A percentile compares a stretch with the other conserved stretches of the same genome.
phyloP scores from a whole-genome alignment of 202 grass and related monocot genomes.

The Zizania palustris region DNA sequence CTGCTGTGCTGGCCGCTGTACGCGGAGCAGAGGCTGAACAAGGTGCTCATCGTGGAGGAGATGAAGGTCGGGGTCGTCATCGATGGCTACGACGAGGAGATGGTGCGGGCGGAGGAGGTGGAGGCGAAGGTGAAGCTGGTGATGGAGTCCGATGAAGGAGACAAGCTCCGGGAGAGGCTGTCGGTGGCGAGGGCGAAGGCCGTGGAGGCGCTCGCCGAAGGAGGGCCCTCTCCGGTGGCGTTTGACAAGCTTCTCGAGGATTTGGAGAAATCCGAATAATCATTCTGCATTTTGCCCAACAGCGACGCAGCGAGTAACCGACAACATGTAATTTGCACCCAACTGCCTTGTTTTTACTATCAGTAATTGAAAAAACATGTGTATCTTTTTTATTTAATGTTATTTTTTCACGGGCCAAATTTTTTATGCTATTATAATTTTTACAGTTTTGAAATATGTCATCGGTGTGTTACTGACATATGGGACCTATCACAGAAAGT shows the following conservation, averaged over 20 bases:
- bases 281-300: background rate
- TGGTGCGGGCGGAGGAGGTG: conserved; percentile 32
- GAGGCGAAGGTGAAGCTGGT: conserved; percentile 43
- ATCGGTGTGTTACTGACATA: too few species aligned
- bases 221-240: conserved; percentile 8
- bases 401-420: too few species aligned
- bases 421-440: too few species aligned
- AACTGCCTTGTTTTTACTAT: too few species aligned
- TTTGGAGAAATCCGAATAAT: background rate
- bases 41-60: conserved; percentile 34
- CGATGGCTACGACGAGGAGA: conserved; percentile 45
- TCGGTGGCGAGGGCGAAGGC: conserved; percentile 28
- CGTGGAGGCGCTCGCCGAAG: conserved; percentile 3
- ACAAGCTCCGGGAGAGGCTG: conserved; percentile 8
- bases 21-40: conserved; percentile 50
- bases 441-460: too few species aligned
- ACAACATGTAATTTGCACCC: too few species aligned
- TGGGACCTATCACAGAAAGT: too few species aligned
- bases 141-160: conserved; percentile 39
- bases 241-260: background rate
- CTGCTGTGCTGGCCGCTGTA: conserved; percentile 42
- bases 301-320: too few species aligned
- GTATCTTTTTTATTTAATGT: too few species aligned
- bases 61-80: conserved; percentile 37
- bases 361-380: too few species aligned